Evolutionary conservation across 495 filamentous ascomycete species (phyloP), one percentile per base, ranked within the genome.

Genomic region (Penicillium tannophilum): DNA sequence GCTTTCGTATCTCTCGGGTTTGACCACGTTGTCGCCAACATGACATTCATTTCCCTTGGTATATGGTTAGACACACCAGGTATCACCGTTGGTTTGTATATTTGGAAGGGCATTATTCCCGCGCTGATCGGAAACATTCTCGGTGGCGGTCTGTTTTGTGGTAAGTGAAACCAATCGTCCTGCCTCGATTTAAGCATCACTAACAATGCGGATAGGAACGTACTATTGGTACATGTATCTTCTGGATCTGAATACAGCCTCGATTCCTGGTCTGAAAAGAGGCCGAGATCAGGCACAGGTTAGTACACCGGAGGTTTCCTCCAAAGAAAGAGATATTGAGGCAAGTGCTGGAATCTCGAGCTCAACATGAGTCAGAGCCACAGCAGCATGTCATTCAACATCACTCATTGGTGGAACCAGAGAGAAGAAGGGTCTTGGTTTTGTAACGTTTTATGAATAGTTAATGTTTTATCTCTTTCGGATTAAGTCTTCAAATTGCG

Each of bases 51-150:
- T 36, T 83, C 84, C 9, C 66, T 82, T 63, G 80, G 70, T 8
- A 83, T 88, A 28, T 87, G 77, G 68, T 60, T 82, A 1, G 73
- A 70, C 0, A 73, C 83, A 0, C 82, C 84, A 0, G 68, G 63
- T 1, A 72, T 88, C 24, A 74, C 71, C 1, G 75, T 83, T 8
- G 75, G 77, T 1, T 66, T 86, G 48, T 87, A 88, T 51, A 86
- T 87, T 63, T 88, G 83, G 84, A 86, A 88, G 62, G 80, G 78
- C 20, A 82, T 86, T 46, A 84, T 88, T 50, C 86, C 86, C 1
- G 75, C 83, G 3, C 46, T 79, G 19, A 54, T 87, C 19, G 84
- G 84, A 4, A 88, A 87, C 60, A 77, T 82, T 33, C 56, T 88
- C n/a, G 84, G 83, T 7, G 82, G 82, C 16, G 77, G 69, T 4